Percentiles rank a stretch among this genome's conserved stretches.
These are phyloP conservation scores for Vanderwaltozyma verrucispora DNA, from an alignment of 805 yeast species.

Conservation along the genomic window DNA sequence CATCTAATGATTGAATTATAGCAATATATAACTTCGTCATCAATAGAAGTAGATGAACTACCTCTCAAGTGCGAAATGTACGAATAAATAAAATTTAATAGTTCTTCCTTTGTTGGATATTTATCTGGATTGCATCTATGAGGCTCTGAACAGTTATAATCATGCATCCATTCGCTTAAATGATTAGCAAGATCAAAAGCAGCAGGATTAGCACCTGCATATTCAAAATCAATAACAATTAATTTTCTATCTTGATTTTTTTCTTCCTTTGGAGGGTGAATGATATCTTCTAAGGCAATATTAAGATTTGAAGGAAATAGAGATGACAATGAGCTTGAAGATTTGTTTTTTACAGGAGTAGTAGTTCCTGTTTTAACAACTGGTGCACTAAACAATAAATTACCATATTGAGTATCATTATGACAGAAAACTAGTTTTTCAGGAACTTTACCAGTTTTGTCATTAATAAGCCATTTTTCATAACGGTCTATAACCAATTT, in stretches of 20 bases:
- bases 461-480: slow-evolving; percentile 47
- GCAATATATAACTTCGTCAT: slow-evolving; percentile 38
- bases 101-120: slow-evolving; percentile 63
- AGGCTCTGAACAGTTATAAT: slow-evolving; percentile 54
- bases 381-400: slow-evolving; percentile 60
- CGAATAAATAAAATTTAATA: slow-evolving; percentile 61
- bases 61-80: slow-evolving; percentile 52
- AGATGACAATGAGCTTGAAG: slow-evolving; percentile 15
- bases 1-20: slow-evolving; percentile 61
- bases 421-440: slow-evolving; percentile 66
- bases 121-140: slow-evolving; percentile 34
- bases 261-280: slow-evolving; percentile 31
- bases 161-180: slow-evolving; percentile 95
- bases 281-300: slow-evolving; percentile 22
- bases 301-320: slow-evolving; percentile 23
- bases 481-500: slow-evolving; percentile 41
- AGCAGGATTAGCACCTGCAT: slow-evolving; percentile 82
- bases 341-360: slow-evolving; percentile 8
- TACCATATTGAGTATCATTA: slow-evolving; percentile 96
- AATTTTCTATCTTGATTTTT: slow-evolving; percentile 54
- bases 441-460: slow-evolving; percentile 4
- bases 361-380: slow-evolving; percentile 22
- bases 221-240: slow-evolving; percentile 94
- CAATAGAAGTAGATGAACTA: slow-evolving; percentile 28
- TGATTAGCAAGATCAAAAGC: slow-evolving; percentile 91